Conservation (phyloP, 2,329 filamentous ascomycete species). For the Coleophoma eucalyptorum region DNA sequence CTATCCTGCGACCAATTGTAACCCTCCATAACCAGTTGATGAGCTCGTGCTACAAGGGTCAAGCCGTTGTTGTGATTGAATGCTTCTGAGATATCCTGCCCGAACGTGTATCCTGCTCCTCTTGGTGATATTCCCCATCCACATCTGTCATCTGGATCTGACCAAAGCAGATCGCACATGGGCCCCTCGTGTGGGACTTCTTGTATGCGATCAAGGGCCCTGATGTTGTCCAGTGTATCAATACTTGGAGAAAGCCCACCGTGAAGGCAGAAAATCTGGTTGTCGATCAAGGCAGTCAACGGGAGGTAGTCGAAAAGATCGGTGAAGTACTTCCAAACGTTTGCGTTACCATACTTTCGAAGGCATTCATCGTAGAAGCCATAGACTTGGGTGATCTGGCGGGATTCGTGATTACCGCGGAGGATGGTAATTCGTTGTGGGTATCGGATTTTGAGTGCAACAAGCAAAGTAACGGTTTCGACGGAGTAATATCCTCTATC, state of each 20-base stretch:
- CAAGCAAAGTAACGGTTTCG: slow-evolving; percentile 94
- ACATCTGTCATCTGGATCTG: slow-evolving; percentile 93
- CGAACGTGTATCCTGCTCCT: slow-evolving; percentile 92
- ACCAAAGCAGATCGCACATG: slow-evolving; percentile 98
- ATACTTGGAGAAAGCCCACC: slow-evolving; percentile 95
- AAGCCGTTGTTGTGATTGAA: slow-evolving; percentile 99
- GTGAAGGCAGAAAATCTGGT: slow-evolving; percentile 98
- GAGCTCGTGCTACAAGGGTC: slow-evolving; percentile 90
- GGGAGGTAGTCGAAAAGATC: slow-evolving; percentile 99
- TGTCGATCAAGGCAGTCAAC: slow-evolving; percentile 94
- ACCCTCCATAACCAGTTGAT: slow-evolving; percentile 98
- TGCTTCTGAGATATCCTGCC: slow-evolving; percentile 95
- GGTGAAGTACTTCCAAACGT: slow-evolving; percentile 99
- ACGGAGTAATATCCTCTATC: slow-evolving; percentile 99
- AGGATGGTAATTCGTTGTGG: slow-evolving; percentile 97
- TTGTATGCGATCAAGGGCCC: slow-evolving; percentile 92
- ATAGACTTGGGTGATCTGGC: slow-evolving; percentile 98
- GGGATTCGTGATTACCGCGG: slow-evolving; percentile 97
- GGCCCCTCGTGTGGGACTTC: slow-evolving; percentile 97
- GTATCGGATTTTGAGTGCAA: slow-evolving; percentile 97
- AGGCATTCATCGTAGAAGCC: slow-evolving; percentile 99
- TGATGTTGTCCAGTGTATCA: slow-evolving; percentile 92
- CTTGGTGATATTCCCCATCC: slow-evolving; percentile 95
- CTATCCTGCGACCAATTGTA: slow-evolving; percentile 99
- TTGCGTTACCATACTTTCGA: slow-evolving; percentile 97